Evolutionary conservation across 75 land plant species (phyloP).

Genomic region (Cupressus sempervirens): DNA sequence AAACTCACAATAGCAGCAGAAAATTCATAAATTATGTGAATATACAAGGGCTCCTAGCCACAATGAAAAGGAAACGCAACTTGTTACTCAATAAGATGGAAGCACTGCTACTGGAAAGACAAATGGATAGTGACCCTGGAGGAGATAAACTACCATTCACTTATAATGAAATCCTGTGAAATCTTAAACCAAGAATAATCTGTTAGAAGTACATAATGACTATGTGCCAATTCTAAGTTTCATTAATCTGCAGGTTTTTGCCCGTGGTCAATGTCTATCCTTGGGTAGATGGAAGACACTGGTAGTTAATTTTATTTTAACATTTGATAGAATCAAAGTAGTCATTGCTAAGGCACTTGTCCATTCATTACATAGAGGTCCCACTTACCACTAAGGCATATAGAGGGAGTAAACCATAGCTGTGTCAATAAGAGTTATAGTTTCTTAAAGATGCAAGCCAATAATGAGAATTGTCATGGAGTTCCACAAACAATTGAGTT

Average conservation of each 20-base stretch:
- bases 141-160: background rate
- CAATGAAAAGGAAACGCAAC: background rate
- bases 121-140: background rate
- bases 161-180: background rate
- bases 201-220: no score
- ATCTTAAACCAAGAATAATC: background rate
- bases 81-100: background rate
- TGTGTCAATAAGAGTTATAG: background rate
- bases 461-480: background rate
- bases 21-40: background rate
- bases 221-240: no score
- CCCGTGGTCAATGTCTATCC: background rate
- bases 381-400: background rate
- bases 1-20: background rate
- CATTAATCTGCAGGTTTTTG: background rate
- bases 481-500: background rate
- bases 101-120: background rate
- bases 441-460: background rate
- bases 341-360: background rate
- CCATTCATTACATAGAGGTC: background rate
- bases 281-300: background rate
- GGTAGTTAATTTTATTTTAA: no score
- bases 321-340: background rate
- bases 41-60: background rate
- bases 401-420: background rate